A percentile compares a stretch with the other conserved stretches of the same genome.
Evolutionary conservation across 2,329 filamentous ascomycete species (phyloP).

Genomic region (Fusarium tupiense): DNA sequence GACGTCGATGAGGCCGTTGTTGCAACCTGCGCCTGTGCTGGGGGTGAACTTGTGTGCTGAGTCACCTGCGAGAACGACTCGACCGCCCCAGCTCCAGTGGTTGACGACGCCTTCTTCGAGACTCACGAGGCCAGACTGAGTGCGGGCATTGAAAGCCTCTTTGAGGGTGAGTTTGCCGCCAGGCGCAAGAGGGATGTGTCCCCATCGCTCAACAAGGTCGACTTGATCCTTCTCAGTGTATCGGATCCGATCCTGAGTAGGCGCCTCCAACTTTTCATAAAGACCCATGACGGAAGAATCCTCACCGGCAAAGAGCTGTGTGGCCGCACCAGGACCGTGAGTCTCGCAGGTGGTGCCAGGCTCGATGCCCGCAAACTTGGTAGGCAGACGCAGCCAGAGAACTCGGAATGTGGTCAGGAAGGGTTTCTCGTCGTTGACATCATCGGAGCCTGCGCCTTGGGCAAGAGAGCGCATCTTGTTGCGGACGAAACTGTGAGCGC

Average conservation of each 20-base stretch:
- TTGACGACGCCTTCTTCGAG: conserved; percentile 51
- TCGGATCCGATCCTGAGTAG: conserved; percentile 23
- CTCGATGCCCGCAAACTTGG: background rate
- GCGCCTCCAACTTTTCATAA: conserved; percentile 31
- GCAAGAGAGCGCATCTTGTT: conserved; percentile 43
- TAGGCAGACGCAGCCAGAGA: conserved; percentile 49
- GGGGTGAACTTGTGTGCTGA: conserved; percentile 52
- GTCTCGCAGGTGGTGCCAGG: conserved; percentile 46
- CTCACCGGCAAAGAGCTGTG: conserved; percentile 33
- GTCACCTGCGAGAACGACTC: conserved; percentile 51
- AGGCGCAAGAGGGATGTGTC: conserved; percentile 24
- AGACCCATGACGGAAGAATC: conserved; percentile 25
- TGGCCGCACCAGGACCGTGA: conserved; percentile 33
- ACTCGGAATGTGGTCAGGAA: conserved; percentile 47
- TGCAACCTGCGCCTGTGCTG: conserved; percentile 48
- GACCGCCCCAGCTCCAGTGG: conserved; percentile 49
- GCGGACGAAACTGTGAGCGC: conserved; percentile 27
- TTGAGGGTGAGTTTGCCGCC: conserved; percentile 41
- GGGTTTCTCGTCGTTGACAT: conserved; percentile 43
- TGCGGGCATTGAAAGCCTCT: conserved; percentile 43
- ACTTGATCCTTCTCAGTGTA: conserved; percentile 28
- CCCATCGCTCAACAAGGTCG: conserved; percentile 30
- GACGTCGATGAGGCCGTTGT: conserved; percentile 49
- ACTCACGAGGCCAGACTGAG: conserved; percentile 44
- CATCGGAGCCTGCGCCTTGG: conserved; percentile 8